Evolutionary conservation across 768 basidiomycete species (phyloP).

Genomic region (Chiua virens): DNA sequence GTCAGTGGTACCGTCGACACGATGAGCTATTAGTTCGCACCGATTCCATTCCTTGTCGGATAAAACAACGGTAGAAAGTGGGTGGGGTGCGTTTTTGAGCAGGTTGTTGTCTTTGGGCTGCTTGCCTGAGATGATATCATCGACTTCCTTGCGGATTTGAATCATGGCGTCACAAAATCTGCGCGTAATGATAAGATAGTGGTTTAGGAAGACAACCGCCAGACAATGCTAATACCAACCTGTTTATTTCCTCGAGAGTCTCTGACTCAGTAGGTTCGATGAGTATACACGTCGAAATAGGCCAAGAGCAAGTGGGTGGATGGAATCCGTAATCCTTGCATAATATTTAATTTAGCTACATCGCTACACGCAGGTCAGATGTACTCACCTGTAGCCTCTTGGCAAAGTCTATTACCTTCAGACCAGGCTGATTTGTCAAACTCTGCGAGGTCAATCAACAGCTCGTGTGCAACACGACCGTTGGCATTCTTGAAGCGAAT

Average conservation of each 20-base stretch:
- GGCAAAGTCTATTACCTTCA: constrained; percentile 95
- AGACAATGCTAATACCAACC: constrained; percentile 39
- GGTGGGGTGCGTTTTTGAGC: constrained; percentile 93
- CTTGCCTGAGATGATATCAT: constrained; percentile 82
- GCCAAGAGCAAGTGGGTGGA: constrained; percentile 98
- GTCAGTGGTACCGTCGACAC: constrained; percentile 7
- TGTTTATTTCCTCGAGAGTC: constrained; percentile 88
- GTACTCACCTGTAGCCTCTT: constrained; percentile 83
- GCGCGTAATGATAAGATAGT: neutral
- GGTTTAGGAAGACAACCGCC: neutral
- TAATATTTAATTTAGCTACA: neutral
- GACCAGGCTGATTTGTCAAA: constrained; percentile 86
- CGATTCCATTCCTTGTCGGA: constrained; percentile 84
- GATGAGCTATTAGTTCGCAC: constrained; percentile 39
- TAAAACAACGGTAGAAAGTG: constrained; percentile 68
- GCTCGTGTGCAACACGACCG: constrained; percentile 92
- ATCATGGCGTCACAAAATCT: constrained; percentile 99
- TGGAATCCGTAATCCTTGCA: constrained; percentile 87
- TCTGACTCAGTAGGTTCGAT: constrained; percentile 99
- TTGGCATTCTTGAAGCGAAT: constrained; percentile 89
- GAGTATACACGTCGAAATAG: constrained; percentile 94
- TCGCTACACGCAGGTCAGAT: neutral
- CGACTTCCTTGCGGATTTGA: constrained; percentile 87
- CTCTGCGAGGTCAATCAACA: constrained; percentile 92
- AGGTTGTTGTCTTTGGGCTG: constrained; percentile 92